Conservation (phyloP, 2,329 filamentous ascomycete genomes). For the Apiospora hydei region DNA sequence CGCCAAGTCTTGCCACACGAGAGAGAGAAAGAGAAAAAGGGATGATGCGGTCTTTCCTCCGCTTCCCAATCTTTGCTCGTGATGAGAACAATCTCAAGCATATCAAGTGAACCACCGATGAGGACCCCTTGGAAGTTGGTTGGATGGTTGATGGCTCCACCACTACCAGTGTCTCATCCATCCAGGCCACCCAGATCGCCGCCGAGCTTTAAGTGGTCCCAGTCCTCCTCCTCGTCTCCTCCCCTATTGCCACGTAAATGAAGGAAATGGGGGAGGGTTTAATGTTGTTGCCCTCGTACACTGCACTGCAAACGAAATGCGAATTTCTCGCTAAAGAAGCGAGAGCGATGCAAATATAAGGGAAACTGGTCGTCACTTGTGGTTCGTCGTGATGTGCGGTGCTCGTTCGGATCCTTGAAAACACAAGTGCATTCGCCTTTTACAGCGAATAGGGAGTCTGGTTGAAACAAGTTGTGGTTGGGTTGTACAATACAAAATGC, state of each 20-base stretch:
- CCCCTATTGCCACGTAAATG: not conserved
- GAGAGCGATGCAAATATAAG: too few species aligned
- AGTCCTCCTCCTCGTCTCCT: not conserved
- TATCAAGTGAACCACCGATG: not conserved
- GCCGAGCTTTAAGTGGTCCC: not conserved
- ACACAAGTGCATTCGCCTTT: not conserved
- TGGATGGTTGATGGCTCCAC: not conserved
- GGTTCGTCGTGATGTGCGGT: not conserved
- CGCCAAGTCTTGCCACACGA: not conserved
- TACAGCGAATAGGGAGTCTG: not conserved
- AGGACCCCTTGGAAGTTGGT: not conserved
- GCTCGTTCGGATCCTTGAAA: not conserved
- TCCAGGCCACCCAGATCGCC: not conserved
- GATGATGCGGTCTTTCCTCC: not conserved
- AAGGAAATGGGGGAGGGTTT: not conserved
- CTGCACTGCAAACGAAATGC: not conserved
- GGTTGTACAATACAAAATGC: slow-evolving; percentile 17
- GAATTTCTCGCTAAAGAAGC: not conserved
- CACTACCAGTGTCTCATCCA: not conserved
- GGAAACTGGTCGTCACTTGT: not conserved
- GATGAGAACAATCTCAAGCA: not conserved
- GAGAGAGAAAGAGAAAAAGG: not conserved
- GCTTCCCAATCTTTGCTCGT: not conserved
- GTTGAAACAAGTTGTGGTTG: not conserved
- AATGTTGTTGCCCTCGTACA: not conserved